A percentile compares a stretch with the other conserved stretches of the same genome.
Evolutionary conservation across 345 rosid genomes (phyloP).

Genomic region (Eutrema japonicum): DNA sequence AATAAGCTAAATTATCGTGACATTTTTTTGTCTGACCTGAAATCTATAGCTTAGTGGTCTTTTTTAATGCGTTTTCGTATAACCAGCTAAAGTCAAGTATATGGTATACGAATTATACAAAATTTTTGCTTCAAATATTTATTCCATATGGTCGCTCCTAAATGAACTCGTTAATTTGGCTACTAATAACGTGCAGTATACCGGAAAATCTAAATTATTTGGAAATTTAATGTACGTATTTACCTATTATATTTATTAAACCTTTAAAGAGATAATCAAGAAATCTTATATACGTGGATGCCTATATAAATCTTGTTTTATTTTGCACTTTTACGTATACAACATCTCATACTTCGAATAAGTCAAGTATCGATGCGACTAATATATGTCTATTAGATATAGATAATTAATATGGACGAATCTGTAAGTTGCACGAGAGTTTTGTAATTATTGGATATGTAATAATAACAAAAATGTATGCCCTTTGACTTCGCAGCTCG

Average conservation of each 20-base stretch:
- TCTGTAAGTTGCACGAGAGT: conserved; percentile 42
- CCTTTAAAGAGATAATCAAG: conserved; percentile 1
- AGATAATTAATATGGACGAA: conserved; percentile 26
- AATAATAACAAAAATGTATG: conserved; percentile 29
- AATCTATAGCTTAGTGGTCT: too few species aligned
- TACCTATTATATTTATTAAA: not conserved
- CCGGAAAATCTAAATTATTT: conserved; percentile 4
- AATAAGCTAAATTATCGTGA: not conserved
- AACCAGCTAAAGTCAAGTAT: too few species aligned
- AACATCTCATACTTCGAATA: conserved; percentile 22
- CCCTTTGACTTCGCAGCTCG: conserved; percentile 46
- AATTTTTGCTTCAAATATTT: too few species aligned
- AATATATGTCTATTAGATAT: conserved; percentile 1
- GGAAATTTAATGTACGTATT: not conserved
- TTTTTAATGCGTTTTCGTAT: too few species aligned
- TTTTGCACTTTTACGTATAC: conserved; percentile 5
- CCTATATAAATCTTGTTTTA: conserved; percentile 10
- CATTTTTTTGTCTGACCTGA: too few species aligned
- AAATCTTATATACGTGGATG: conserved; percentile 20
- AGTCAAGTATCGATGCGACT: conserved; percentile 26
- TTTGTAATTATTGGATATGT: conserved; percentile 41
- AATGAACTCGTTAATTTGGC: not conserved
- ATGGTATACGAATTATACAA: too few species aligned
- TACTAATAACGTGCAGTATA: not conserved
- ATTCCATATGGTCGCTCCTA: not conserved